Conservation (phyloP, 2,329 filamentous ascomycete species). For the Clonostachys byssicola region DNA sequence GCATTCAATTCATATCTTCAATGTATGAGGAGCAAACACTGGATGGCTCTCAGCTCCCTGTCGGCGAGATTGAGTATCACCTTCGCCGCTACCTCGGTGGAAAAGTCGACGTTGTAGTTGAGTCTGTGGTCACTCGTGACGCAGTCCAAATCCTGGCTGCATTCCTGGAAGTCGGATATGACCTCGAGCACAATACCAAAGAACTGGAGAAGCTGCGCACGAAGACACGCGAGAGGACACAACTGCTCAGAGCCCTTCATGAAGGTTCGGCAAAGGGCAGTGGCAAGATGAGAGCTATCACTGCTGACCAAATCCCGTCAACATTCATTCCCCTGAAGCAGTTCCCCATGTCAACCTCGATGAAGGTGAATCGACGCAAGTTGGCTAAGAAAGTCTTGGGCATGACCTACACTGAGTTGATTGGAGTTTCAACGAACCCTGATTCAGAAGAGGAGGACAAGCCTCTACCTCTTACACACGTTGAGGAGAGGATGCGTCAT, state of each 20-base stretch:
- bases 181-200: conserved; percentile 27
- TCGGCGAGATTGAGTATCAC: conserved; percentile 39
- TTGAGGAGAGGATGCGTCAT: conserved; percentile 39
- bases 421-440: conserved; percentile 30
- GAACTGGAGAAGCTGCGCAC: conserved; percentile 29
- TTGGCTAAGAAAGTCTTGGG: conserved; percentile 38
- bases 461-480: conserved; percentile 40
- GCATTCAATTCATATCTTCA: conserved; percentile 41
- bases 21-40: conserved; percentile 34
- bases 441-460: conserved; percentile 32
- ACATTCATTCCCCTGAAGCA: conserved; percentile 42
- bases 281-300: background rate
- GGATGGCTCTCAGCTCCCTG: conserved; percentile 30
- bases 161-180: conserved; percentile 43
- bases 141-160: conserved; percentile 35
- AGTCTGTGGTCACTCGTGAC: conserved; percentile 40
- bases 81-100: conserved; percentile 41
- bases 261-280: conserved; percentile 16
- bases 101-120: conserved; percentile 42
- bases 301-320: conserved; percentile 34
- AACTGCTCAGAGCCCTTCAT: background rate
- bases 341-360: conserved; percentile 42
- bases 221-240: conserved; percentile 33
- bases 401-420: conserved; percentile 35
- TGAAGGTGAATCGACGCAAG: conserved; percentile 44